Conservation (phyloP, 2,329 filamentous ascomycete genomes). For the Epicoccum sorghinum region DNA sequence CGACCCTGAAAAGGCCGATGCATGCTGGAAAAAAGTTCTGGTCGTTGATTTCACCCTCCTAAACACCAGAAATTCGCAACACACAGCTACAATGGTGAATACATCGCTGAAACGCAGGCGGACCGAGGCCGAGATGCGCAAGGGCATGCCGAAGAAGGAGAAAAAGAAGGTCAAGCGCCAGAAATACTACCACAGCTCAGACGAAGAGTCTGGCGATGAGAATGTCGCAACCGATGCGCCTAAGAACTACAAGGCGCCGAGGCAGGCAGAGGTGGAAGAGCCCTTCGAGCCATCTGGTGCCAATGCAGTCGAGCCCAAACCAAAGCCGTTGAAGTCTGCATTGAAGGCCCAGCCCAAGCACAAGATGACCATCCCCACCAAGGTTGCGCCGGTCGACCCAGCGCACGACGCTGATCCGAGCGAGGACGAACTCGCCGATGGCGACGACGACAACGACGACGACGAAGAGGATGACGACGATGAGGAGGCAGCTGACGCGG, state of each 20-base stretch:
- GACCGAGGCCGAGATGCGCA: constrained; percentile 64
- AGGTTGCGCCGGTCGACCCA: constrained; percentile 34
- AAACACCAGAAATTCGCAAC: constrained; percentile 8
- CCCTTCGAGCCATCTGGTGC: constrained; percentile 37
- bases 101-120: constrained; percentile 61
- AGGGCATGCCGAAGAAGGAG: constrained; percentile 58
- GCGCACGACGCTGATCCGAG: constrained; percentile 38
- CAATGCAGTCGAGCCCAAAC: constrained; percentile 27
- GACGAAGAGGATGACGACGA: constrained; percentile 22
- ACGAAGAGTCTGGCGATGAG: constrained; percentile 64
- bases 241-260: constrained; percentile 56
- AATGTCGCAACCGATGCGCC: constrained; percentile 40
- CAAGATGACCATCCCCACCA: constrained; percentile 31
- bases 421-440: constrained; percentile 25
- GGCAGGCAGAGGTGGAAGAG: constrained; percentile 51
- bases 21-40: constrained; percentile 20
- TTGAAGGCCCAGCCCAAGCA: constrained; percentile 30
- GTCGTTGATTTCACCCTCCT: not conserved
- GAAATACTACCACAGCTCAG: constrained; percentile 67
- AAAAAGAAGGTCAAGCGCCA: constrained; percentile 69
- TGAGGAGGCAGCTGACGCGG: constrained; percentile 33
- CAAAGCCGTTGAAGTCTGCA: constrained; percentile 21
- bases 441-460: constrained; percentile 3
- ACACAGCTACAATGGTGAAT: constrained; percentile 43
- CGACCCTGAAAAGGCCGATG: constrained; percentile 28